These are phyloP conservation scores for Fusarium goolgardi DNA, from an alignment of 2,329 filamentous ascomycete species.

Conservation along the genomic window DNA sequence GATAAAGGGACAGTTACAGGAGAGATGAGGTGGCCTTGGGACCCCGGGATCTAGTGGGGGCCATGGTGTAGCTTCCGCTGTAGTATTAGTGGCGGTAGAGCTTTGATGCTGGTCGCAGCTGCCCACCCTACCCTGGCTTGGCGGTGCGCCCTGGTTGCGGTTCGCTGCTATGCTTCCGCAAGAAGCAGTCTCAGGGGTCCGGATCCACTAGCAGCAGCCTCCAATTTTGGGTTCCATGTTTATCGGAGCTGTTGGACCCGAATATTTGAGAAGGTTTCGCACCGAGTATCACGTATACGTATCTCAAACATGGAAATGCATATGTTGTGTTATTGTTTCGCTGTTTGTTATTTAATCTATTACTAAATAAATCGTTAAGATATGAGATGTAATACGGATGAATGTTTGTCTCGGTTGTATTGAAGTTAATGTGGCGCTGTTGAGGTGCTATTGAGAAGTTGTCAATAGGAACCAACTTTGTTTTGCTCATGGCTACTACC, in stretches of 20 bases:
- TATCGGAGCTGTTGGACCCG: not conserved
- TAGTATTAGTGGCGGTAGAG: slow-evolving; percentile 21
- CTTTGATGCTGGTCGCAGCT: slow-evolving; percentile 21
- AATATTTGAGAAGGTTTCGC: slow-evolving; percentile 1
- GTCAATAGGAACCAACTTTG: slow-evolving; percentile 1
- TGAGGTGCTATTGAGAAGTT: slow-evolving; percentile 1
- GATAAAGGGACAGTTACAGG: slow-evolving; percentile 24
- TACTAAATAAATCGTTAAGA: not conserved
- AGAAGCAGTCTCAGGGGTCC: slow-evolving; percentile 16
- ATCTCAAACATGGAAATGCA: slow-evolving; percentile 3
- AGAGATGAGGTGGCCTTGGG: slow-evolving; percentile 40
- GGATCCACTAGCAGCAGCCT: slow-evolving; percentile 24
- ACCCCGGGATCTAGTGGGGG: slow-evolving; percentile 33
- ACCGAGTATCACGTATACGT: slow-evolving; percentile 4
- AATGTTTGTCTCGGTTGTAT: not conserved
- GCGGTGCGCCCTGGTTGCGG: slow-evolving; percentile 16
- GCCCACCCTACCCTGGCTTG: slow-evolving; percentile 12
- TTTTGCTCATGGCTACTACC: not conserved
- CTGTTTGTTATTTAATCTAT: not conserved
- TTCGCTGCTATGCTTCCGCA: slow-evolving; percentile 19
- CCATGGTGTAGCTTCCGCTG: slow-evolving; percentile 22
- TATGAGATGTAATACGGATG: not conserved
- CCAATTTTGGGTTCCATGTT: slow-evolving; percentile 15
- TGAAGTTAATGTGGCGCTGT: slow-evolving; percentile 4
- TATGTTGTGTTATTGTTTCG: not conserved